Evolutionary conservation across 108 stramenopile species (phyloP).

Genomic region (Aurantiochytrium sp.): DNA sequence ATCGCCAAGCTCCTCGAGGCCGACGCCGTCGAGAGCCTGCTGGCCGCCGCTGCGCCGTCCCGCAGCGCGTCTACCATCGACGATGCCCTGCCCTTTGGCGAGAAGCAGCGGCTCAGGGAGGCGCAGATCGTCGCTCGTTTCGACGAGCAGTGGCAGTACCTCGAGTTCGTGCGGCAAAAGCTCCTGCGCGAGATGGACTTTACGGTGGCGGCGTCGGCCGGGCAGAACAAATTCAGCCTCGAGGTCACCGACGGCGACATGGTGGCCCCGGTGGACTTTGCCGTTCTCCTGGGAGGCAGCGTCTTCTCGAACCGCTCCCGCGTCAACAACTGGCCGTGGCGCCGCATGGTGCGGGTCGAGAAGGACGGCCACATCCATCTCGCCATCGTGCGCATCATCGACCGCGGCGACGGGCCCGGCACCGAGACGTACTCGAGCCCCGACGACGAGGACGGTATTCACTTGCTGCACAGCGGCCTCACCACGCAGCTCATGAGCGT

Average conservation of each 20-base stretch:
- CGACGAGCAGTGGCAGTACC: not conserved
- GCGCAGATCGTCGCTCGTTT: not conserved
- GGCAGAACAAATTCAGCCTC: not conserved
- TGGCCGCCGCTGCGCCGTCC: not conserved
- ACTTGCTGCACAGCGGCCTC: not conserved
- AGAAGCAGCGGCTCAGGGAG: not conserved
- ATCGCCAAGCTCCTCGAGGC: no score
- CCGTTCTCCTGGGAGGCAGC: not conserved
- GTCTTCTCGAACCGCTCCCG: conserved; percentile 14
- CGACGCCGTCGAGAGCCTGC: not conserved
- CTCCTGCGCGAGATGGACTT: not conserved
- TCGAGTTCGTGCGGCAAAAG: not conserved
- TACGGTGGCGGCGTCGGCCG: not conserved
- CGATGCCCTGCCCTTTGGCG: not conserved
- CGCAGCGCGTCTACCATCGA: not conserved
- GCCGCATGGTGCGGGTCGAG: conserved; percentile 7
- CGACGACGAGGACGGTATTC: not conserved
- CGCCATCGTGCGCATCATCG: not conserved
- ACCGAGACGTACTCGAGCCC: not conserved
- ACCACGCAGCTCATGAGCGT: not conserved
- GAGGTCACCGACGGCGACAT: not conserved
- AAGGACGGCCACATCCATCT: not conserved
- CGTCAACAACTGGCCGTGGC: conserved; percentile 18
- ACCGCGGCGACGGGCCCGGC: not conserved
- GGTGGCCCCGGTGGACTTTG: conserved; percentile 9